Evolutionary conservation across 768 basidiomycete species (phyloP).

Genomic region (Tephrocybe sp.): DNA sequence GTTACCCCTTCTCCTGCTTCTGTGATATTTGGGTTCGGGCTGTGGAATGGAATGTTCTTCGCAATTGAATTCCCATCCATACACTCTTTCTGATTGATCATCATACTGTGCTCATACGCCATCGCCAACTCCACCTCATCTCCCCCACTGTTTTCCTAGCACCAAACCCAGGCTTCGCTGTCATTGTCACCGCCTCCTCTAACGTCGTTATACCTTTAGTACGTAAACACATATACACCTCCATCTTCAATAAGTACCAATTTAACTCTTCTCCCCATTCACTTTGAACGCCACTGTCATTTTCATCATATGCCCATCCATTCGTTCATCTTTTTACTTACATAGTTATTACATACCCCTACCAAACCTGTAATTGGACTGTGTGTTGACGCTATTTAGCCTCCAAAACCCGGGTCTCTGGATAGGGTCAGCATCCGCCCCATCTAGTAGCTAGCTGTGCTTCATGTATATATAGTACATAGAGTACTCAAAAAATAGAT

Average conservation of each 20-base stretch:
- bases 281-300: not conserved
- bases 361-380: too few relatives aligned
- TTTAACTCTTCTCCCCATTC: not conserved
- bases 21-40: not conserved
- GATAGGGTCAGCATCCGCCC: too few relatives aligned
- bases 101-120: not conserved
- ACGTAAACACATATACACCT: not conserved
- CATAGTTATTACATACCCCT: not conserved
- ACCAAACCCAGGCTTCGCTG: not conserved
- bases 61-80: not conserved
- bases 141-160: not conserved
- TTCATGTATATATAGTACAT: too few relatives aligned
- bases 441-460: too few relatives aligned
- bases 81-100: not conserved
- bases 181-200: not conserved
- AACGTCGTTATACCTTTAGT: not conserved
- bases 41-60: not conserved
- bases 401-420: too few relatives aligned
- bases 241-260: not conserved
- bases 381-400: too few relatives aligned
- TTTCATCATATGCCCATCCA: not conserved
- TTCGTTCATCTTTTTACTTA: not conserved
- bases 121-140: not conserved
- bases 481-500: too few relatives aligned
- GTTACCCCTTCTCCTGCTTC: not conserved